These are phyloP conservation scores for Trametes hirsuta DNA, from an alignment of 1,284 basidiomycete genomes.

Conservation along the genomic window DNA sequence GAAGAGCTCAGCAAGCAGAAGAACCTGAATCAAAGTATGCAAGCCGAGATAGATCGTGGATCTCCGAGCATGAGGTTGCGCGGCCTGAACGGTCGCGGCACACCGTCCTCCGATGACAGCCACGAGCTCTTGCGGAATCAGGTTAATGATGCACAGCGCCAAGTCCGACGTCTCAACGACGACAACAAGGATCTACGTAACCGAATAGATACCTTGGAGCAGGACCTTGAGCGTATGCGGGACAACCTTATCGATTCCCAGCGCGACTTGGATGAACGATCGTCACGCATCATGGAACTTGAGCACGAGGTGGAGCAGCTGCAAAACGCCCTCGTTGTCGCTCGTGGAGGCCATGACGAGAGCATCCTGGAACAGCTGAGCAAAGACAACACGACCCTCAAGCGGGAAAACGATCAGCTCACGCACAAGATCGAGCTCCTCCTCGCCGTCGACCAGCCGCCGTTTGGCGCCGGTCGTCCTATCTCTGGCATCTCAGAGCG, in stretches of 20 bases:
- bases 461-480: conserved; percentile 63
- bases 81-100: conserved; percentile 75
- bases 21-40: conserved; percentile 74
- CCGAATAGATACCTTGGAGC: conserved; percentile 76
- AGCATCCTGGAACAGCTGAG: conserved; percentile 75
- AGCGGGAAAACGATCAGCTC: conserved; percentile 83
- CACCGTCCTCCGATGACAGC: conserved; percentile 74
- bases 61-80: conserved; percentile 62
- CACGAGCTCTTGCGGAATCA: conserved; percentile 69
- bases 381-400: conserved; percentile 75
- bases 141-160: conserved; percentile 72
- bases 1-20: conserved; percentile 93
- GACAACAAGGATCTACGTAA: conserved; percentile 79
- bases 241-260: conserved; percentile 75
- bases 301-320: conserved; percentile 82
- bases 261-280: conserved; percentile 77
- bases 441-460: conserved; percentile 81
- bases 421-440: conserved; percentile 85
- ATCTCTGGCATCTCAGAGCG: conserved; percentile 66
- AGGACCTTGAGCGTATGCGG: conserved; percentile 71
- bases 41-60: conserved; percentile 81
- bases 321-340: conserved; percentile 73
- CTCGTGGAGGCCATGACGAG: conserved; percentile 75
- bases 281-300: conserved; percentile 75
- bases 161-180: conserved; percentile 65